phyloP scores from a whole-genome alignment of 169 alveolate genomes.

The Perkinsus marinus region DNA sequence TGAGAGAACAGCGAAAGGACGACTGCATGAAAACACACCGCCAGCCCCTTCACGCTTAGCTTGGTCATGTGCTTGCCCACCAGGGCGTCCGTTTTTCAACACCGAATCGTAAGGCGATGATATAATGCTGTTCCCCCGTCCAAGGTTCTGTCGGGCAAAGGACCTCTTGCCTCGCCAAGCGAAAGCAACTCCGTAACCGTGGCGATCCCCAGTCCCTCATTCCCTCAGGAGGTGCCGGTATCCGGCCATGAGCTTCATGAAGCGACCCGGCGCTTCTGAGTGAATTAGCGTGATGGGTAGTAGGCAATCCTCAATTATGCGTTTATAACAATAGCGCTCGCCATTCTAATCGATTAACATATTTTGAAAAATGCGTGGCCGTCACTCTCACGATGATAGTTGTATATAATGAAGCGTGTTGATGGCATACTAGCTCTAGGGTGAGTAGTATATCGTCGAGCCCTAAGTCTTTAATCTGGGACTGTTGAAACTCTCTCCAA shows the following conservation, averaged over 20 bases:
- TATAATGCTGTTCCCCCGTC: neutral
- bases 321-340: neutral
- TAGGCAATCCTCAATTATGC: too few species aligned
- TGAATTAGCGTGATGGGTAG: too few species aligned
- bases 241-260: neutral
- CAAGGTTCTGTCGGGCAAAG: neutral
- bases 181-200: neutral
- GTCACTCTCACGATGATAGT: too few species aligned
- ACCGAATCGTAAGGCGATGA: neutral
- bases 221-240: neutral
- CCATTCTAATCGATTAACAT: neutral
- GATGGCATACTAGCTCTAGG: too few species aligned
- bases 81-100: neutral
- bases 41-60: neutral
- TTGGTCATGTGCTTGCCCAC: neutral
- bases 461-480: too few species aligned
- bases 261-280: too few species aligned
- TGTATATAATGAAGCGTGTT: too few species aligned
- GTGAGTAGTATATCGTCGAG: too few species aligned
- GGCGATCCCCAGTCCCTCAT: neutral
- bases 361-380: too few species aligned
- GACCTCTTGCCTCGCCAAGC: neutral
- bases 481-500: too few species aligned
- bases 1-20: neutral
- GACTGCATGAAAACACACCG: neutral